phyloP scores from a whole-genome alignment of 768 basidiomycete genomes.

The Holtermanniella nyarrowii region DNA sequence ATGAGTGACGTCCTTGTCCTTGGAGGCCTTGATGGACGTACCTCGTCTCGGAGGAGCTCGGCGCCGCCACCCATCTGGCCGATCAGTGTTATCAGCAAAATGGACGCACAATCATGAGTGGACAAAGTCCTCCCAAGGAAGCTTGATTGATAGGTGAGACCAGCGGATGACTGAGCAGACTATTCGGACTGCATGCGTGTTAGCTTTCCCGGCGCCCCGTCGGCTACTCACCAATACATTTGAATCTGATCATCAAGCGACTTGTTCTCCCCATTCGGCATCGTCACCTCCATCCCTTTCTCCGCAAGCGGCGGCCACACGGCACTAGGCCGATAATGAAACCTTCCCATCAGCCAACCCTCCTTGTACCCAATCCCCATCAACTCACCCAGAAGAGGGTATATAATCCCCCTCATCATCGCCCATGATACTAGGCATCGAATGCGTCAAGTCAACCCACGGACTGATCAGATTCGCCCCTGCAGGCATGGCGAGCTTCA shows the following conservation, averaged over 20 bases:
- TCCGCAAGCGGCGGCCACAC: constrained; percentile 32
- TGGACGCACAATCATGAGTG: constrained; percentile 27
- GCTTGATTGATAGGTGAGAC: constrained; percentile 36
- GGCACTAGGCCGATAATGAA: constrained; percentile 32
- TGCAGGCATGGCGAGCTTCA: constrained; percentile 35
- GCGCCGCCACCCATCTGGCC: constrained; percentile 23
- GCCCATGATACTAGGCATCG: constrained; percentile 32
- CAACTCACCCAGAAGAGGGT: constrained; percentile 25
- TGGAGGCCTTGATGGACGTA: constrained; percentile 3
- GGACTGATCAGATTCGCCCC: constrained; percentile 37
- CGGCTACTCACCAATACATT: constrained; percentile 32
- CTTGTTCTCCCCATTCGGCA: constrained; percentile 19
- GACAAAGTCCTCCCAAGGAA: constrained; percentile 38
- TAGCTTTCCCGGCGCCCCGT: neutral
- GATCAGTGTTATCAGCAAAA: constrained; percentile 1
- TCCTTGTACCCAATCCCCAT: neutral
- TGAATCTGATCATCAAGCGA: constrained; percentile 33
- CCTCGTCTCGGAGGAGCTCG: constrained; percentile 32
- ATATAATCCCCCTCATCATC: constrained; percentile 30
- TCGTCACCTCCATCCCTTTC: constrained; percentile 23
- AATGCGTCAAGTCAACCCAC: constrained; percentile 39
- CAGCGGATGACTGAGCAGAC: constrained; percentile 35
- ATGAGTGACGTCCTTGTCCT: neutral
- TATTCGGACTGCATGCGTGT: constrained; percentile 18
- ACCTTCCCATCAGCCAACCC: constrained; percentile 12